Percentiles rank a stretch among this genome's conserved stretches.
These are phyloP conservation scores for Pugionium dolabratum DNA, from an alignment of 345 rosid genomes.

Conservation along the genomic window DNA sequence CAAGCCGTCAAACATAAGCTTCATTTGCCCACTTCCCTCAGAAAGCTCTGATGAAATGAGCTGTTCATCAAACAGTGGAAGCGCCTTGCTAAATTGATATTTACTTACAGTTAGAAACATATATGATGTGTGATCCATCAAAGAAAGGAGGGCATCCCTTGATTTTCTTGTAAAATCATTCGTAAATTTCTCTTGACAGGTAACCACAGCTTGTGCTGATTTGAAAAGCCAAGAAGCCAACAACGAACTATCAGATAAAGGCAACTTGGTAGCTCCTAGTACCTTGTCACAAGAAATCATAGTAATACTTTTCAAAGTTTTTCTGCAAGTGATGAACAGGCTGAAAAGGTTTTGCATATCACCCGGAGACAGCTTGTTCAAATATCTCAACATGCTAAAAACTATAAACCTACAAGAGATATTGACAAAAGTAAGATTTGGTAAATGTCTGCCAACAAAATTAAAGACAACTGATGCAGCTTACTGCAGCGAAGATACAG, in stretches of 20 bases:
- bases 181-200: constrained; percentile 29
- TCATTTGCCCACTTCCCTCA: constrained; percentile 51
- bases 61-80: constrained; percentile 37
- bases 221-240: constrained; percentile 72
- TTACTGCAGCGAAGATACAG: constrained; percentile 12
- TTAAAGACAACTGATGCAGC: constrained; percentile 5
- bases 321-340: constrained; percentile 67
- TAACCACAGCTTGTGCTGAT: constrained; percentile 53
- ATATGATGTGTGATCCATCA: constrained; percentile 84
- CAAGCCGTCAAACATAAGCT: constrained; percentile 49
- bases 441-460: constrained; percentile 12
- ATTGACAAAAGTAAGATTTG: constrained; percentile 21
- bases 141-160: constrained; percentile 47
- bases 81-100: constrained; percentile 44
- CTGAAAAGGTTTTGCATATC: constrained; percentile 48
- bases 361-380: constrained; percentile 38
- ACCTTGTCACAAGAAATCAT: constrained; percentile 53
- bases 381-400: constrained; percentile 41
- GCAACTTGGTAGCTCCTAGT: constrained; percentile 39
- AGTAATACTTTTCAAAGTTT: constrained; percentile 62
- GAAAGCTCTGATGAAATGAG: constrained; percentile 34
- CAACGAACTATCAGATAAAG: constrained; percentile 49
- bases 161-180: constrained; percentile 33
- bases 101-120: constrained; percentile 54
- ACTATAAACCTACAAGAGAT: constrained; percentile 34